Evolutionary conservation across 306 rosid genomes (phyloP).

Genomic region (Vigna unguiculata): DNA sequence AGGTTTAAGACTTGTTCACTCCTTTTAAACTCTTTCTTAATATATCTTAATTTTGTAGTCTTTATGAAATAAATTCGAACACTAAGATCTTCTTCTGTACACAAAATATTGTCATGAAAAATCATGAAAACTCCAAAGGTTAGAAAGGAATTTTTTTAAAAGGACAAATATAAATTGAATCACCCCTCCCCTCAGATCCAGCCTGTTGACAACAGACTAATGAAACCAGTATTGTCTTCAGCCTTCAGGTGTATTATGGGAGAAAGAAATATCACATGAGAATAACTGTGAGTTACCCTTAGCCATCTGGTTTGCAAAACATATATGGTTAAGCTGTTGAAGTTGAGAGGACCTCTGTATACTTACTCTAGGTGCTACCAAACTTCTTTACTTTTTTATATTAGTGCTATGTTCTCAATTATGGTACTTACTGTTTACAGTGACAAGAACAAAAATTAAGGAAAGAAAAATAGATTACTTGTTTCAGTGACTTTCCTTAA

Average conservation of each 20-base stretch:
- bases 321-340: not conserved
- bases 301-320: not conserved
- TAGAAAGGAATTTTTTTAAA: not conserved
- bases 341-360: not conserved
- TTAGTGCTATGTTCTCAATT: not conserved
- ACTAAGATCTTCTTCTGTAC: too few species aligned
- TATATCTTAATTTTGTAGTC: too few species aligned
- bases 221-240: not conserved
- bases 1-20: too few species aligned
- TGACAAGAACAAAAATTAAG: not conserved
- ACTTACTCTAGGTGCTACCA: not conserved
- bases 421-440: constrained; percentile 1
- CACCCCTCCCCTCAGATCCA: not conserved
- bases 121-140: not conserved
- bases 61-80: too few species aligned
- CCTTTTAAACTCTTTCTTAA: too few species aligned
- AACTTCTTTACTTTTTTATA: not conserved
- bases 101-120: not conserved
- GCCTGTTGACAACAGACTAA: too few species aligned
- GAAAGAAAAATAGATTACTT: not conserved
- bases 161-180: not conserved
- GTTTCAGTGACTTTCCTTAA: not conserved
- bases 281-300: not conserved
- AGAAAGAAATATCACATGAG: not conserved
- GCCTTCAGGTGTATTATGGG: constrained; percentile 8